Conservation (phyloP, 176 grass and related monocot genomes). For the Oryza rufipogon region DNA sequence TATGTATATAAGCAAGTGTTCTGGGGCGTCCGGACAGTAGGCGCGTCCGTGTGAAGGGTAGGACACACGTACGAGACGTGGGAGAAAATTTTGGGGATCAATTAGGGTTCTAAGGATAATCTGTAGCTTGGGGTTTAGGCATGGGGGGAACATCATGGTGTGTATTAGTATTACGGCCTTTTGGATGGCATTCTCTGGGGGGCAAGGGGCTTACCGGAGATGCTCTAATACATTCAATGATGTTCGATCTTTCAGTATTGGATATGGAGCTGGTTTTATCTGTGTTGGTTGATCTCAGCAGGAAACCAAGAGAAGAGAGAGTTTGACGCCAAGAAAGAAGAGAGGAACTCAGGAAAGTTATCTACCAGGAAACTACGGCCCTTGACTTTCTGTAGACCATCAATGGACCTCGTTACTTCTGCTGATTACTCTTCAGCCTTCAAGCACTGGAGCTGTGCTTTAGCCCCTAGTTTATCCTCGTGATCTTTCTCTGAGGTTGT, state of each 20-base stretch:
- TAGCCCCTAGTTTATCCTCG: too few relatives aligned
- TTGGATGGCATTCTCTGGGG: conserved; percentile 24
- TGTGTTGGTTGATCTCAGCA: too few relatives aligned
- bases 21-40: background rate
- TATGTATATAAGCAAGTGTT: conserved; percentile 22
- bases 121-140: conserved; percentile 1
- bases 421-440: too few relatives aligned
- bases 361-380: too few relatives aligned
- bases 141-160: conserved; percentile 42
- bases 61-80: background rate
- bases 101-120: background rate
- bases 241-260: conserved; percentile 36
- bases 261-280: background rate
- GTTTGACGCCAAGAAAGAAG: too few relatives aligned
- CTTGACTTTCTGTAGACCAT: too few relatives aligned
- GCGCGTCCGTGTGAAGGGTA: background rate
- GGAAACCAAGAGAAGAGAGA: too few relatives aligned
- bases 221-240: conserved; percentile 51
- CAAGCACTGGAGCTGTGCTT: too few relatives aligned
- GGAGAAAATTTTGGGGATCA: conserved; percentile 32
- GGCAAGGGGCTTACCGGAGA: background rate
- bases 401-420: too few relatives aligned
- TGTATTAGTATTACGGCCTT: conserved; percentile 45
- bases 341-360: too few relatives aligned
- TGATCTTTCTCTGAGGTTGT: too few relatives aligned